phyloP scores from a whole-genome alignment of 495 filamentous ascomycete genomes.

The Pyrenula massariospora region DNA sequence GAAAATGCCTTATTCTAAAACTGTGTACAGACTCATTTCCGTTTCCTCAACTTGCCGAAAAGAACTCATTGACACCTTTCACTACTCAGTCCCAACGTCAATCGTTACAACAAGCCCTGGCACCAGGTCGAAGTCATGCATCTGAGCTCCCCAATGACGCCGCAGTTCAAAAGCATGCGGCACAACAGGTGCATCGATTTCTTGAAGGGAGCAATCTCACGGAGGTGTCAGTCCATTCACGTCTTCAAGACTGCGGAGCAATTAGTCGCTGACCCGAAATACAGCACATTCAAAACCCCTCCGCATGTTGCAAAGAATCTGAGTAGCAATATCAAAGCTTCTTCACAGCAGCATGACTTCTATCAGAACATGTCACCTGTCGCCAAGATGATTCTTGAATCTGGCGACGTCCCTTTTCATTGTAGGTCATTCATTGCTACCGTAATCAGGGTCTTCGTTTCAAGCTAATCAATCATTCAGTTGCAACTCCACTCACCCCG shows the following conservation, averaged over 20 bases:
- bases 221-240: slow-evolving; percentile 47
- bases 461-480: slow-evolving; percentile 14
- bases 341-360: neutral
- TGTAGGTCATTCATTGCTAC: too few species aligned
- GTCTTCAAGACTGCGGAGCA: slow-evolving; percentile 3
- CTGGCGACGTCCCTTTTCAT: slow-evolving; percentile 40
- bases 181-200: slow-evolving; percentile 58
- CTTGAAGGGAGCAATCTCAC: slow-evolving; percentile 56
- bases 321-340: neutral
- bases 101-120: neutral
- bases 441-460: too few species aligned
- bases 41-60: neutral
- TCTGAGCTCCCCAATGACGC: neutral
- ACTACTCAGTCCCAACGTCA: neutral
- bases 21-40: slow-evolving; percentile 21
- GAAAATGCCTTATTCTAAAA: slow-evolving; percentile 13
- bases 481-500: slow-evolving; percentile 22
- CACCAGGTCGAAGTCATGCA: neutral
- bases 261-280: slow-evolving; percentile 8
- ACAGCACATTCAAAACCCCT: slow-evolving; percentile 60
- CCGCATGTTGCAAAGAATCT: slow-evolving; percentile 5
- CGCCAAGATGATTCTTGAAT: slow-evolving; percentile 44
- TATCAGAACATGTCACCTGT: slow-evolving; percentile 36
- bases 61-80: neutral
- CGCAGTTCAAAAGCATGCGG: slow-evolving; percentile 25